phyloP scores from a whole-genome alignment of 257 asterid species.

The Lithospermum erythrorhizon region DNA sequence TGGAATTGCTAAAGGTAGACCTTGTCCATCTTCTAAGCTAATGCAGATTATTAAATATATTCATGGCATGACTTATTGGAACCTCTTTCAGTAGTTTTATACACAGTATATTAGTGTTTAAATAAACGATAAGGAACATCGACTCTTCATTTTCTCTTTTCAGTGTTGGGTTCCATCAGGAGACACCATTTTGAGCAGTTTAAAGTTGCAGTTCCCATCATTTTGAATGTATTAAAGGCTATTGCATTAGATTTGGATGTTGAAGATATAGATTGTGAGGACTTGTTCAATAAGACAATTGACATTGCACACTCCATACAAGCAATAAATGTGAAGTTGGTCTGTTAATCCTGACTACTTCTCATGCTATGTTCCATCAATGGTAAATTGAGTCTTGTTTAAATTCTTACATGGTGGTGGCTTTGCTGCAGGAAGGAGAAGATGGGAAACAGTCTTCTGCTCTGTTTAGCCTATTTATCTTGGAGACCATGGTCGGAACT shows the following conservation, averaged over 20 bases:
- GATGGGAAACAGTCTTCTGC: constrained; percentile 48
- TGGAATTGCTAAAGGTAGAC: constrained; percentile 61
- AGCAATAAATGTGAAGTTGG: constrained; percentile 49
- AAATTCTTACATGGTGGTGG: constrained; percentile 7
- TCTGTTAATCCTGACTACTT: constrained; percentile 22
- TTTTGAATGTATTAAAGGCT: constrained; percentile 47
- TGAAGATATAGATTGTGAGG: constrained; percentile 36
- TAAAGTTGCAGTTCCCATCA: constrained; percentile 57
- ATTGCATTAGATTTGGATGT: constrained; percentile 28
- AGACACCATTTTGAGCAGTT: constrained; percentile 67
- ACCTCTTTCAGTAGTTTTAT: not conserved
- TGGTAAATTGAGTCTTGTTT: constrained; percentile 5
- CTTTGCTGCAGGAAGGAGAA: constrained; percentile 42
- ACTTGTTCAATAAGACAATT: constrained; percentile 39
- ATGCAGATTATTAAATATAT: not conserved
- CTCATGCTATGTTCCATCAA: constrained; percentile 11
- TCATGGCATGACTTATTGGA: not conserved
- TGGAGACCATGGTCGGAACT: constrained; percentile 71
- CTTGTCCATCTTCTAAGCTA: not conserved
- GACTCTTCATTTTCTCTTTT: constrained; percentile 12
- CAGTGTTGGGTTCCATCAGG: constrained; percentile 55
- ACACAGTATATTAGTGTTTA: not conserved
- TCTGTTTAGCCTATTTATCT: constrained; percentile 62
- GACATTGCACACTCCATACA: constrained; percentile 58
- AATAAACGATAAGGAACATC: not conserved